phyloP scores from a whole-genome alignment of 2,329 filamentous ascomycete genomes.

The Pochonia chlamydosporia region DNA sequence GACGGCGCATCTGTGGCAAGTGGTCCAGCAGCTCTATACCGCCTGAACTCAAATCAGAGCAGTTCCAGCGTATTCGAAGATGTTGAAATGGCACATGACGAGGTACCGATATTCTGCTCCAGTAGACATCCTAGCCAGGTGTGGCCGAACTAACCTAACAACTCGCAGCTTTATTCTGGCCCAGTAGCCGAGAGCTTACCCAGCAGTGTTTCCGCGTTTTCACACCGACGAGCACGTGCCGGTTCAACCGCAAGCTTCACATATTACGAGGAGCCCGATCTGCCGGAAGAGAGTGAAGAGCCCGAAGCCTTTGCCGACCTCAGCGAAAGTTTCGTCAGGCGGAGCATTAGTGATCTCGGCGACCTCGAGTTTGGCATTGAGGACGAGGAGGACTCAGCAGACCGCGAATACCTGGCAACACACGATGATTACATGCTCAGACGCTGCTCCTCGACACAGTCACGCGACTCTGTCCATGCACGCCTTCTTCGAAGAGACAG shows the following conservation, averaged over 20 bases:
- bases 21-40: conserved; percentile 35
- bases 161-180: conserved; percentile 70
- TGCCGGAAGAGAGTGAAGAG: conserved; percentile 19
- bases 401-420: conserved; percentile 33
- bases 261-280: conserved; percentile 64
- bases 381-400: conserved; percentile 32
- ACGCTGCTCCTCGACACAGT: conserved; percentile 58
- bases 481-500: conserved; percentile 70
- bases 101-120: conserved; percentile 45
- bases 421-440: conserved; percentile 45
- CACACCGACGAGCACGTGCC: conserved; percentile 72
- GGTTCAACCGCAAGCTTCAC: conserved; percentile 86
- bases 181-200: conserved; percentile 95
- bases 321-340: conserved; percentile 19
- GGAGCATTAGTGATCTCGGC: conserved; percentile 30
- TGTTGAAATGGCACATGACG: conserved; percentile 98
- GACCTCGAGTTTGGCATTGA: conserved; percentile 35
- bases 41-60: conserved; percentile 64
- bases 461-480: conserved; percentile 49
- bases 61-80: conserved; percentile 81
- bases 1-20: conserved; percentile 2
- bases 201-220: conserved; percentile 86
- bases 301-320: conserved; percentile 23
- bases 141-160: background rate
- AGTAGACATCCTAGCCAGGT: background rate